phyloP scores from a whole-genome alignment of 129 eudicot genomes.

The Flaveria ramosissima region DNA sequence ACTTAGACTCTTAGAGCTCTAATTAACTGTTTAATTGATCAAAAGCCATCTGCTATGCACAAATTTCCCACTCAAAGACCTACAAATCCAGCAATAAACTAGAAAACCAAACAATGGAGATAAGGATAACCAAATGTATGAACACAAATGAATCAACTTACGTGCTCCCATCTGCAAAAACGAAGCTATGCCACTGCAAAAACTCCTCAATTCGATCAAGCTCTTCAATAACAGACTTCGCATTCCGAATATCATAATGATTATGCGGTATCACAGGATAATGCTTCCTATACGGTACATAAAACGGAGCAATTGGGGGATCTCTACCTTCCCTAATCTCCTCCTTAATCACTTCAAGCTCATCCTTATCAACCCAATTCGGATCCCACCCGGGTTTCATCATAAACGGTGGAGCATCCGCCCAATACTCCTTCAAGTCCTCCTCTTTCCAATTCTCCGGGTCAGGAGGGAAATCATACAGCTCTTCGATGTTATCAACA shows the following conservation, averaged over 20 bases:
- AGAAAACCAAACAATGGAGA: neutral
- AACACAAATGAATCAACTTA: conserved; percentile 38
- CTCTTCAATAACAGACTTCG: conserved; percentile 68
- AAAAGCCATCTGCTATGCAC: neutral
- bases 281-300: conserved; percentile 70
- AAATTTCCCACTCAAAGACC: conserved; percentile 14
- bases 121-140: neutral
- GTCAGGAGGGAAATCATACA: conserved; percentile 65
- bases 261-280: conserved; percentile 63
- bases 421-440: conserved; percentile 81
- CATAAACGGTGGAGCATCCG: conserved; percentile 51
- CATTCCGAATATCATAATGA: conserved; percentile 48
- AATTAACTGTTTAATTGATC: conserved; percentile 3
- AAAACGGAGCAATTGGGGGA: conserved; percentile 81
- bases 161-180: conserved; percentile 87
- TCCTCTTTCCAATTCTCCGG: conserved; percentile 80
- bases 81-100: neutral
- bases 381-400: conserved; percentile 81
- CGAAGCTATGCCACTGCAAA: conserved; percentile 76
- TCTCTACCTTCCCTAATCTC: conserved; percentile 53
- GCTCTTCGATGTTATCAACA: conserved; percentile 38
- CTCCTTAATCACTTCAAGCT: conserved; percentile 29
- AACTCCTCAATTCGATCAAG: conserved; percentile 92
- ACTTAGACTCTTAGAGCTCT: conserved; percentile 1
- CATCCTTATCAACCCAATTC: conserved; percentile 50